Evolutionary conservation across 2,329 filamentous ascomycete genomes (phyloP).

Genomic region (Tolypocladium tropicale): DNA sequence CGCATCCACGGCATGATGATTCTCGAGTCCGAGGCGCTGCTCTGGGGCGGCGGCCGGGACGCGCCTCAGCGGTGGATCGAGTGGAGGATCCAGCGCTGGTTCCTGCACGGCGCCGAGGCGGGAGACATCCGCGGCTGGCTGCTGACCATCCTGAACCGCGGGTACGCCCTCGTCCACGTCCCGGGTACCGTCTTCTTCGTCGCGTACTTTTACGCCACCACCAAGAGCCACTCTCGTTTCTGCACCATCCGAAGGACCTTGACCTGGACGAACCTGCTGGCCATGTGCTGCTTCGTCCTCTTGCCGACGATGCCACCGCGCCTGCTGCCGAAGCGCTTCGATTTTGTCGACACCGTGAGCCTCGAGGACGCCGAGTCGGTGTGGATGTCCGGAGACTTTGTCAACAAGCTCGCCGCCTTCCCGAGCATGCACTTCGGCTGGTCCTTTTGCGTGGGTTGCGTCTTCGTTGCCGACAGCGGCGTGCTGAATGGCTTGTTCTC

Average conservation of each 20-base stretch:
- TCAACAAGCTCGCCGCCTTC: conserved; percentile 48
- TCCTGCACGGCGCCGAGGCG: conserved; percentile 41
- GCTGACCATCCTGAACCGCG: conserved; percentile 54
- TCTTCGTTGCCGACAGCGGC: conserved; percentile 40
- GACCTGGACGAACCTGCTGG: conserved; percentile 50
- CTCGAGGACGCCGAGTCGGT: conserved; percentile 42
- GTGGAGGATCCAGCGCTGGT: conserved; percentile 42
- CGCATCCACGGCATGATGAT: conserved; percentile 3
- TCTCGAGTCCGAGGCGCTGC: conserved; percentile 4
- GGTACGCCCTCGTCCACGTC: conserved; percentile 71
- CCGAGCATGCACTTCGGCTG: conserved; percentile 47
- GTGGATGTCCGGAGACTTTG: conserved; percentile 51
- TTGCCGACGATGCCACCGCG: conserved; percentile 57
- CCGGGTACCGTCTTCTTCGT: conserved; percentile 64
- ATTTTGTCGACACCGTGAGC: conserved; percentile 53
- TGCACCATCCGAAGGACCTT: conserved; percentile 33
- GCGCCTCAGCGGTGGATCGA: conserved; percentile 7
- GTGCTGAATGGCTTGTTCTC: conserved; percentile 27
- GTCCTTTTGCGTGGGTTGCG: conserved; percentile 40
- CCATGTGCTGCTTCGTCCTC: conserved; percentile 51
- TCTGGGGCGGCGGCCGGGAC: conserved; percentile 3
- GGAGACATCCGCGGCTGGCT: conserved; percentile 28
- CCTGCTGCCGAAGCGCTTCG: conserved; percentile 48
- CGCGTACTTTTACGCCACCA: conserved; percentile 61
- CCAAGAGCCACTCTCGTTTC: conserved; percentile 45